A percentile compares a stretch with the other conserved stretches of the same genome.
These are phyloP conservation scores for Blastobotrys apis DNA, from an alignment of 1,139 yeast species.

Conservation along the genomic window DNA sequence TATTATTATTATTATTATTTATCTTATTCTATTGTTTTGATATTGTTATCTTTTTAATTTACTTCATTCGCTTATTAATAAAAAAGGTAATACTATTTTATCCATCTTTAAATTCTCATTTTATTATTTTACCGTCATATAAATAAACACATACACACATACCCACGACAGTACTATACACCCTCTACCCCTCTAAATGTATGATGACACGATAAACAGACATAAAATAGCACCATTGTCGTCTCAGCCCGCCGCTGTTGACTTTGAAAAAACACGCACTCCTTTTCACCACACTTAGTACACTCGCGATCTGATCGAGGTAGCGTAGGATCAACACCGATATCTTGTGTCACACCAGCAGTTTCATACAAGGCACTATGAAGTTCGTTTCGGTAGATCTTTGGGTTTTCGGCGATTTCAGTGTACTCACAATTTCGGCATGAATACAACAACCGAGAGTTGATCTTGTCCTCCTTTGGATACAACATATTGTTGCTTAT, in stretches of 20 bases:
- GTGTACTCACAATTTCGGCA: conserved; percentile 95
- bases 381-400: conserved; percentile 89
- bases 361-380: conserved; percentile 85
- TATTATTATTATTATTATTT: too few relatives aligned
- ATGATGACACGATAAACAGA: conserved; percentile 80
- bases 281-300: conserved; percentile 80
- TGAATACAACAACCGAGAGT: conserved; percentile 69
- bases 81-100: not conserved
- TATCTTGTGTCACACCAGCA: conserved; percentile 96
- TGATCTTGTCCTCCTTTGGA: conserved; percentile 88
- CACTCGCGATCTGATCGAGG: conserved; percentile 94
- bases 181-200: conserved; percentile 40
- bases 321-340: conserved; percentile 89
- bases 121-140: too few relatives aligned
- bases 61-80: not conserved
- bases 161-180: not conserved
- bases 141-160: not conserved
- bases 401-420: conserved; percentile 83
- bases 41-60: too few relatives aligned
- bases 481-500: conserved; percentile 88
- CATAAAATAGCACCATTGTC: conserved; percentile 86
- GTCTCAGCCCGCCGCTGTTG: conserved; percentile 95
- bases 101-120: not conserved
- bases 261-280: conserved; percentile 93
- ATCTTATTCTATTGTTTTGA: too few relatives aligned